Conservation (phyloP, 192 early-diverging fungal genomes). For the Podila epicladia region DNA sequence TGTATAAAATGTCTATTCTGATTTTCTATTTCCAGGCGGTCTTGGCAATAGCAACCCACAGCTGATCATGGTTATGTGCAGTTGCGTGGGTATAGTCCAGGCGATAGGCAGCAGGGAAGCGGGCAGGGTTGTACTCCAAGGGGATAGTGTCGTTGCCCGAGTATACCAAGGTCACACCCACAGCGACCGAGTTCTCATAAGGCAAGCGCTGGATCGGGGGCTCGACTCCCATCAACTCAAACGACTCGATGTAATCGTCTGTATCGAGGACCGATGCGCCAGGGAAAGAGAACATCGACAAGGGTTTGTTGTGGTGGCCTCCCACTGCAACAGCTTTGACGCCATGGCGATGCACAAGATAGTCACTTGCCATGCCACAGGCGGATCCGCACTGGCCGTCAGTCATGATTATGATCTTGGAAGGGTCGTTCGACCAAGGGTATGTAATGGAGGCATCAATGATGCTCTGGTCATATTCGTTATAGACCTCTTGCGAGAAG, state of each 20-base stretch:
- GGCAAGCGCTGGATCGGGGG: neutral
- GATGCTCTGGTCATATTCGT: neutral
- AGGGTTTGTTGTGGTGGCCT: neutral
- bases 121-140: constrained; percentile 12
- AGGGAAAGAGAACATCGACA: constrained; percentile 25
- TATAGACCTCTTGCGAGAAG: constrained; percentile 1
- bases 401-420: constrained; percentile 16
- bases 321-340: constrained; percentile 21
- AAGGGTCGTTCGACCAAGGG: constrained; percentile 17
- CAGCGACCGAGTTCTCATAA: neutral
- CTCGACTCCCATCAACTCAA: neutral
- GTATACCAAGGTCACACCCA: neutral
- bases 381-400: constrained; percentile 33
- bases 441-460: neutral
- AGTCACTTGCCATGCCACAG: constrained; percentile 15
- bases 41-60: constrained; percentile 20
- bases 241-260: neutral
- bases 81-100: constrained; percentile 21
- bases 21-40: constrained; percentile 4
- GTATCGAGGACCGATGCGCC: neutral
- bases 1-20: no score
- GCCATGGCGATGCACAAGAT: constrained; percentile 1
- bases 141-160: neutral
- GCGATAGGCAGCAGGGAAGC: constrained; percentile 5
- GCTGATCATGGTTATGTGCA: constrained; percentile 4